A percentile compares a stretch with the other conserved stretches of the same genome.
These are phyloP conservation scores for Heliosperma pusillum DNA, from an alignment of 148 eudicot genomes.

Conservation along the genomic window DNA sequence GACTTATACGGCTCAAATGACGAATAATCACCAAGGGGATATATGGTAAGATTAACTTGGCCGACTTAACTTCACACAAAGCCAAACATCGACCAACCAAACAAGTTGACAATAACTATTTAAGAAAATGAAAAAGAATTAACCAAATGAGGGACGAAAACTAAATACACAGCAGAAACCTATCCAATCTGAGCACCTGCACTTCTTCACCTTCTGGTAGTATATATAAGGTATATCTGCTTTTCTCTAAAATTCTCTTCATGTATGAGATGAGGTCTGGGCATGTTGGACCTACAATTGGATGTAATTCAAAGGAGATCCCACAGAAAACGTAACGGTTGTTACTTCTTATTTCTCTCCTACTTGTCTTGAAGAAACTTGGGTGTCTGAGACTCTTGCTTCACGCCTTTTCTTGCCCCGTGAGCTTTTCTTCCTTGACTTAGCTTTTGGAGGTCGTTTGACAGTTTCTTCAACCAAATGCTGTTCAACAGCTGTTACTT, in stretches of 20 bases:
- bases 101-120: background rate
- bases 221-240: slow-evolving; percentile 17
- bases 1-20: slow-evolving; percentile 20
- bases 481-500: slow-evolving; percentile 26
- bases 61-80: slow-evolving; percentile 6
- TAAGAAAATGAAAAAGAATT: slow-evolving; percentile 18
- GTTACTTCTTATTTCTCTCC: slow-evolving; percentile 31
- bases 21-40: slow-evolving; percentile 3
- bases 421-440: slow-evolving; percentile 55
- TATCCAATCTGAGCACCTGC: slow-evolving; percentile 17
- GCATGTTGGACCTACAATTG: slow-evolving; percentile 1
- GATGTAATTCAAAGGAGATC: background rate
- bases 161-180: slow-evolving; percentile 37
- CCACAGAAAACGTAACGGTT: slow-evolving; percentile 1
- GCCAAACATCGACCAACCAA: slow-evolving; percentile 18
- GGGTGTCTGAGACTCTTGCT: slow-evolving; percentile 46
- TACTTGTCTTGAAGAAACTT: slow-evolving; percentile 31
- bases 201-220: slow-evolving; percentile 20
- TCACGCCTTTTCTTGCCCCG: slow-evolving; percentile 68
- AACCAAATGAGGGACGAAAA: slow-evolving; percentile 25
- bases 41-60: slow-evolving; percentile 11
- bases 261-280: slow-evolving; percentile 15
- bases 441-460: slow-evolving; percentile 56
- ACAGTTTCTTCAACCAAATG: slow-evolving; percentile 40
- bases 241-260: slow-evolving; percentile 13